phyloP scores from a whole-genome alignment of 2,329 filamentous ascomycete species.

The Macrophomina phaseolina region DNA sequence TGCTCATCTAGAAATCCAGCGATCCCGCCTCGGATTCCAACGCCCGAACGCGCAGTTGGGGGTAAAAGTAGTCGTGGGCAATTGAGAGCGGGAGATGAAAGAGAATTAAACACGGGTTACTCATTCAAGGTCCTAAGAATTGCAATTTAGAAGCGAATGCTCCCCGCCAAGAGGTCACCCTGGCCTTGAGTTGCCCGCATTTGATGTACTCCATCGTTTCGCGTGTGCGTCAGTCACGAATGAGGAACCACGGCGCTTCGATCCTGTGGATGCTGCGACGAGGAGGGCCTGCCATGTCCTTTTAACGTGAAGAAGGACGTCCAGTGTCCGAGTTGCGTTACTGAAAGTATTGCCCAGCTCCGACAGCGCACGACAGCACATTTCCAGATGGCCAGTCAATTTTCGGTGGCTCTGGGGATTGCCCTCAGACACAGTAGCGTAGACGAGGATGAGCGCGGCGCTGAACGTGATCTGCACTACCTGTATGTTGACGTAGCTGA shows the following conservation, averaged over 20 bases:
- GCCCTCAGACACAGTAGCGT: slow-evolving; percentile 34
- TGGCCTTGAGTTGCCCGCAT: neutral
- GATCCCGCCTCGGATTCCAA: no score
- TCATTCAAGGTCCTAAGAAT: no score
- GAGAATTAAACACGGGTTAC: no score
- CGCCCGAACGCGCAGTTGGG: no score
- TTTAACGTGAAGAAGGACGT: slow-evolving; percentile 10
- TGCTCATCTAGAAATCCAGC: no score
- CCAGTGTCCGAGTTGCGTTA: slow-evolving; percentile 39
- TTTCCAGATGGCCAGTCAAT: slow-evolving; percentile 46
- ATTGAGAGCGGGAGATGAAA: neutral
- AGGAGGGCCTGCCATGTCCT: slow-evolving; percentile 6
- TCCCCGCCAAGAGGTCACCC: neutral
- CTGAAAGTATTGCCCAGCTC: slow-evolving; percentile 49
- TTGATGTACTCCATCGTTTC: neutral
- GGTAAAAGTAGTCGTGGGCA: neutral
- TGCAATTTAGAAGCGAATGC: no score
- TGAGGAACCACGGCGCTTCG: neutral
- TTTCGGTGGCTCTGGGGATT: slow-evolving; percentile 20
- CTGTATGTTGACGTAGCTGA: slow-evolving; percentile 52
- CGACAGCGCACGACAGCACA: slow-evolving; percentile 51
- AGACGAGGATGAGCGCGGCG: slow-evolving; percentile 47
- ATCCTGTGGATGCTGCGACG: neutral
- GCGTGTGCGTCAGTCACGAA: neutral
- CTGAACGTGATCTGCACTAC: slow-evolving; percentile 53